These are phyloP conservation scores for Globomyces pollinis-pini DNA, from an alignment of 192 early-diverging fungal genomes.

Conservation along the genomic window DNA sequence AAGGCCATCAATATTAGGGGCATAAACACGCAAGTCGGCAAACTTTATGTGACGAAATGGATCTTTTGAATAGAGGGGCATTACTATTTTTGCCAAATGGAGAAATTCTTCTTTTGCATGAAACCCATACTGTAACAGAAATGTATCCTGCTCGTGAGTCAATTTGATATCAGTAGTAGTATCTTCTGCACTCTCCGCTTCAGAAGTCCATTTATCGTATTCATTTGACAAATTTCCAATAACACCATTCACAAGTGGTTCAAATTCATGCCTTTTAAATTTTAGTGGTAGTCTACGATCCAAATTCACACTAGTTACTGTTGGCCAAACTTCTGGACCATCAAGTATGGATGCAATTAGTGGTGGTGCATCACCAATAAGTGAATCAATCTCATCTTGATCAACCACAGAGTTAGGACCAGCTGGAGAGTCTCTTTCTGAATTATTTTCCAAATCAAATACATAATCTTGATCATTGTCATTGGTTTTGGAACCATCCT, in stretches of 20 bases:
- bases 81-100: neutral
- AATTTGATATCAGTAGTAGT: neutral
- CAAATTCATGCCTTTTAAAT: conserved; percentile 4
- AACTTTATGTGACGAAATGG: neutral
- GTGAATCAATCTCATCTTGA: neutral
- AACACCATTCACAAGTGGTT: neutral
- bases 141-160: neutral
- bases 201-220: neutral
- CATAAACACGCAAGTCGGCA: neutral
- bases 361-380: neutral
- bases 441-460: neutral
- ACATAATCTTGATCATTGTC: neutral
- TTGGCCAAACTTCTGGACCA: neutral
- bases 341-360: neutral
- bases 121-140: neutral
- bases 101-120: neutral
- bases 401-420: conserved; percentile 1
- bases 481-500: too few relatives aligned
- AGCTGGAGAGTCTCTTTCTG: neutral
- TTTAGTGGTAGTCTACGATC: conserved; percentile 7
- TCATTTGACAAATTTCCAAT: conserved; percentile 1
- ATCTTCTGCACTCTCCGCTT: neutral
- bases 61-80: neutral
- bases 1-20: neutral
- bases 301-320: neutral